Evolutionary conservation across 2,329 filamentous ascomycete species (phyloP).

Genomic region (Dactylellina leptospora): DNA sequence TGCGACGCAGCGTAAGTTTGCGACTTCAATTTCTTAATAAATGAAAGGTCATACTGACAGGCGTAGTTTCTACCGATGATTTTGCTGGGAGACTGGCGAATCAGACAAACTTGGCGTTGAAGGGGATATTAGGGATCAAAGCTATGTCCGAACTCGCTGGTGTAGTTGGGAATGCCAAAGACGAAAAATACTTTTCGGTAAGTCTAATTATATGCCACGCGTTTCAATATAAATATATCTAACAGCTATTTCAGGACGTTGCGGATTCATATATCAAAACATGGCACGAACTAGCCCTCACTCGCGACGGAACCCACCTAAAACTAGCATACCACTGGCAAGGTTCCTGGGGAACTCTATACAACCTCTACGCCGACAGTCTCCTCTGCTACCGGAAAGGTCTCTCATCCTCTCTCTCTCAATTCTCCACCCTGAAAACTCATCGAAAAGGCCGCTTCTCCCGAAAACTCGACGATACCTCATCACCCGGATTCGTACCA

Average conservation of each 20-base stretch:
- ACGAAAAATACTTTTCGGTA: slow-evolving; percentile 66
- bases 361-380: slow-evolving; percentile 83
- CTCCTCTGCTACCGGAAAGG: slow-evolving; percentile 77
- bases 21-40: background rate
- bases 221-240: background rate
- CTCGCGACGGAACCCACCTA: slow-evolving; percentile 73
- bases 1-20: slow-evolving; percentile 70
- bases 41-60: background rate
- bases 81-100: slow-evolving; percentile 81
- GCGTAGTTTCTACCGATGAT: slow-evolving; percentile 78
- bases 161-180: slow-evolving; percentile 68
- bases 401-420: slow-evolving; percentile 45
- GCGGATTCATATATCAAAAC: slow-evolving; percentile 73
- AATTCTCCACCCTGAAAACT: slow-evolving; percentile 55
- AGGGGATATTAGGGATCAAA: slow-evolving; percentile 82
- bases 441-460: background rate
- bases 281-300: slow-evolving; percentile 77
- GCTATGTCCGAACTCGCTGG: slow-evolving; percentile 77
- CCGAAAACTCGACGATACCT: background rate
- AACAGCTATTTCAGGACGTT: slow-evolving; percentile 63
- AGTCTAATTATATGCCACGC: slow-evolving; percentile 59
- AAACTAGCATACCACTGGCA: slow-evolving; percentile 83
- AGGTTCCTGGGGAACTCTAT: slow-evolving; percentile 83
- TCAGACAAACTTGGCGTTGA: slow-evolving; percentile 82
- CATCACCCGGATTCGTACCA: slow-evolving; percentile 68